Conservation (phyloP, 306 rosid genomes). For the Vigna angularis region DNA sequence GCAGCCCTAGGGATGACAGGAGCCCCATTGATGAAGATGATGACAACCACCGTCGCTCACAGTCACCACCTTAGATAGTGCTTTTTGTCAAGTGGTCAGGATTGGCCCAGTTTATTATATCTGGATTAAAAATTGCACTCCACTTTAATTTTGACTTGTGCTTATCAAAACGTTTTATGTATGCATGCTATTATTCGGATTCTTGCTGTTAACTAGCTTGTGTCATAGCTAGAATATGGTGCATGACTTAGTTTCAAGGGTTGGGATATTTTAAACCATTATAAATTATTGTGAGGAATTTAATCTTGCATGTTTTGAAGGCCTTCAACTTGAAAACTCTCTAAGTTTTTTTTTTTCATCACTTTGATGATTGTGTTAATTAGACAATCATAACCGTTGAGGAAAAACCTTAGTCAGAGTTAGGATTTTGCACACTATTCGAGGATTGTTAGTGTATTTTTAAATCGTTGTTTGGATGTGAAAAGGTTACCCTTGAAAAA, state of each 20-base stretch:
- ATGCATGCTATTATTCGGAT: slow-evolving; percentile 17
- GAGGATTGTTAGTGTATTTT: no score
- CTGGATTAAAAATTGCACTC: background rate
- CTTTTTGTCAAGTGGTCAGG: slow-evolving; percentile 14
- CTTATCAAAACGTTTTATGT: slow-evolving; percentile 29
- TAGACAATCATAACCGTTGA: no score
- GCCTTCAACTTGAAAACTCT: no score
- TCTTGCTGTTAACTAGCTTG: background rate
- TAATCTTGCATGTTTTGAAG: no score
- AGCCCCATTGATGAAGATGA: slow-evolving; percentile 65
- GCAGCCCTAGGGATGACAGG: slow-evolving; percentile 49
- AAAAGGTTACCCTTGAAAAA: no score
- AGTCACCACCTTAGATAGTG: slow-evolving; percentile 53
- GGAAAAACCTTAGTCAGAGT: no score
- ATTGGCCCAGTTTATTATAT: slow-evolving; percentile 6
- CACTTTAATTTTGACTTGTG: background rate
- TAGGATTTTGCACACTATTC: no score
- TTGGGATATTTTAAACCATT: background rate
- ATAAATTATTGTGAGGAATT: no score
- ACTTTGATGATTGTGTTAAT: no score
- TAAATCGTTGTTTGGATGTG: no score
- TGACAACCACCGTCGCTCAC: slow-evolving; percentile 37
- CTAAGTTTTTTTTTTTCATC: no score
- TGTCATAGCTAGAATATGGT: background rate
- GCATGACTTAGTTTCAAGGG: background rate